A percentile compares a stretch with the other conserved stretches of the same genome.
Conservation (phyloP, 2,329 filamentous ascomycete genomes). For the Teratosphaeriaceae sp. region DNA sequence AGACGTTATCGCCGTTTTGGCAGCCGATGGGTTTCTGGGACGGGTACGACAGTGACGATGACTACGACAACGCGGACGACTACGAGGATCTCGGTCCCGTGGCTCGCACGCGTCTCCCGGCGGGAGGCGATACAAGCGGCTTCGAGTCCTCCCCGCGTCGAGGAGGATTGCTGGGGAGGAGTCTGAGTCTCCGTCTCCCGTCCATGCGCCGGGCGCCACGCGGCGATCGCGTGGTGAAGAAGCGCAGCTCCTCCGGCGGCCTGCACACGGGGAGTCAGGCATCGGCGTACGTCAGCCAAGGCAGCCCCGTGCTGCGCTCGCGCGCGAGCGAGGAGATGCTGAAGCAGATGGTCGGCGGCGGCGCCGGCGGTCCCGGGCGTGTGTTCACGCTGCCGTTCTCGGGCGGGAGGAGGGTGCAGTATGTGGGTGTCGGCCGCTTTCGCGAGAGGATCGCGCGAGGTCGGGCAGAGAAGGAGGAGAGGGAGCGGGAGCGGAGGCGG, state of each 20-base stretch:
- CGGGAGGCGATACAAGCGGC: conserved; percentile 42
- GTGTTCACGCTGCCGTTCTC: conserved; percentile 15
- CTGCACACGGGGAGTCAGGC: conserved; percentile 1
- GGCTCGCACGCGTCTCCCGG: conserved; percentile 27
- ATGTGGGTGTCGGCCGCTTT: conserved; percentile 38
- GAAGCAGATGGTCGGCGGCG: conserved; percentile 8
- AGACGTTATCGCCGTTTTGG: conserved; percentile 55
- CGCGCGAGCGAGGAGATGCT: conserved; percentile 19
- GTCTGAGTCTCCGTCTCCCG: too few relatives aligned
- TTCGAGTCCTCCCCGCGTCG: conserved; percentile 17
- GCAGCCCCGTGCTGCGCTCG: conserved; percentile 14
- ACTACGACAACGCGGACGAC: conserved; percentile 16
- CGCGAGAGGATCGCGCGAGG: conserved; percentile 41
- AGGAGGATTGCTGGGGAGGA: conserved; percentile 19
- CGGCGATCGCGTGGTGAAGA: conserved; percentile 32
- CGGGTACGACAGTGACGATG: conserved; percentile 41
- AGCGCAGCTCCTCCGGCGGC: conserved; percentile 7
- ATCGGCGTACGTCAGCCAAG: conserved; percentile 6
- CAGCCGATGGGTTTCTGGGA: conserved; percentile 58
- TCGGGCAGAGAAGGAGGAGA: conserved; percentile 38
- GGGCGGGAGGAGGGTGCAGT: conserved; percentile 41
- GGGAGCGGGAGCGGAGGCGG: conserved; percentile 45
- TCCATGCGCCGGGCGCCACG: too few relatives aligned
- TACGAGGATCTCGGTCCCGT: conserved; percentile 13
- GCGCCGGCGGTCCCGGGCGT: too few relatives aligned